Evolutionary conservation across 805 yeast genomes (phyloP), one percentile per base, ranked within the genome.

Genomic region (Tetrapisispora pingtungensis): DNA sequence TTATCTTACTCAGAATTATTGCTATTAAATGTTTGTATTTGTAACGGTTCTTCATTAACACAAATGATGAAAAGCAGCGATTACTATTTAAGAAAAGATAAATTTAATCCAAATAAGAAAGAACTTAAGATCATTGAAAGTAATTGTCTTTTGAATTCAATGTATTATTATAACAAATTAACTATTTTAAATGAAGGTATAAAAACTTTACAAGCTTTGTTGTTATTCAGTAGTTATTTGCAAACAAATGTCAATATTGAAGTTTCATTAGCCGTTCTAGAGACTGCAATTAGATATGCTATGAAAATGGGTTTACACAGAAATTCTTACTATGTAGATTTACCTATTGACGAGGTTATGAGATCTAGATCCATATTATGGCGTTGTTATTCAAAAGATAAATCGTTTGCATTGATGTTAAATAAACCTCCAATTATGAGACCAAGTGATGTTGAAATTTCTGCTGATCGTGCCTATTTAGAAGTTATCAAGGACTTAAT

Each of bases 231-330:
- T 49, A 51, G 56, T 15, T 59, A 64, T 36, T 51, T 69, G 13
- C 71, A 66, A 33, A 56, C 59, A 10, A 56, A 62, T 17, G 50
- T 57, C 41, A 68, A 72, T 24, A 59, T 71, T 1, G 75, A 74
- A 33, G 61, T 71, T 10, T 66, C 71, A 5, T 68, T 64, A 43
- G 61, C 68, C 41, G 50, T 77, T 15, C 55, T 69, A 4, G 56
- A 75, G 1, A 66, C 72, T 1, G 75, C 78, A 6, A 67, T 75
- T 5, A 64, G 80, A 48, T 71, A 69, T 48, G 81, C 81, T 0
- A 74, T 71, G 39, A 80, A 75, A 33, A 52, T 78, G 54, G 84
- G 84, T 0, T 62, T 82, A 7, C 77, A 80, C 49, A 61, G 78
- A 42, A 59, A 58, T 4, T 81, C 76, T 38, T 52, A 71, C 2